A percentile compares a stretch with the other conserved stretches of the same genome.
phyloP scores from a whole-genome alignment of 306 rosid genomes.

The Glycyrrhiza uralensis region DNA sequence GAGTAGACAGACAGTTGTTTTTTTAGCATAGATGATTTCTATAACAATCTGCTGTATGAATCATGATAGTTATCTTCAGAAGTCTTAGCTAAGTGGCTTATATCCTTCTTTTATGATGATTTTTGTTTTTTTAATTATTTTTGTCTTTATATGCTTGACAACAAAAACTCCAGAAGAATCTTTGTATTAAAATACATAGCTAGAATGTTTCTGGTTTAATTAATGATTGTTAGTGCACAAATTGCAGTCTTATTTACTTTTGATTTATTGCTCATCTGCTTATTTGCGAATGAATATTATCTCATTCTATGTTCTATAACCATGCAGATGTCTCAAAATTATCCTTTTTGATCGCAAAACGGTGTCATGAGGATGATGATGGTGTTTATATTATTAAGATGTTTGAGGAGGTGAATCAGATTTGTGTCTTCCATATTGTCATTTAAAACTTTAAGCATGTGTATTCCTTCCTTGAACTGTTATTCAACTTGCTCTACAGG shows the following conservation, averaged over 20 bases:
- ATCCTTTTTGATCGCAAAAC: constrained; percentile 42
- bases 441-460: background rate
- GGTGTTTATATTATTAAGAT: constrained; percentile 34
- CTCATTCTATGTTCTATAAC: background rate
- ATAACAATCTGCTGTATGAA: background rate
- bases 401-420: constrained; percentile 64
- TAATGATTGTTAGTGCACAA: background rate
- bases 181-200: background rate
- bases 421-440: constrained; percentile 23
- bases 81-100: background rate
- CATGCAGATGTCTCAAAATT: constrained; percentile 63
- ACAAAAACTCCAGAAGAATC: background rate
- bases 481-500: constrained; percentile 37
- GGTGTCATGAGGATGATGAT: constrained; percentile 44
- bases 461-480: background rate
- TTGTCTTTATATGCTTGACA: background rate
- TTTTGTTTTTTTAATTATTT: background rate
- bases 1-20: background rate
- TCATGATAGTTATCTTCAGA: background rate
- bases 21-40: background rate
- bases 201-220: background rate
- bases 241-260: background rate
- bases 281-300: background rate
- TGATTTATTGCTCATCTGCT: background rate
- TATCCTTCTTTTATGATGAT: background rate